Percentiles rank a stretch among this genome's conserved stretches.
Evolutionary conservation across 179 eudicot species (phyloP).

Genomic region (Patellifolia procumbens): DNA sequence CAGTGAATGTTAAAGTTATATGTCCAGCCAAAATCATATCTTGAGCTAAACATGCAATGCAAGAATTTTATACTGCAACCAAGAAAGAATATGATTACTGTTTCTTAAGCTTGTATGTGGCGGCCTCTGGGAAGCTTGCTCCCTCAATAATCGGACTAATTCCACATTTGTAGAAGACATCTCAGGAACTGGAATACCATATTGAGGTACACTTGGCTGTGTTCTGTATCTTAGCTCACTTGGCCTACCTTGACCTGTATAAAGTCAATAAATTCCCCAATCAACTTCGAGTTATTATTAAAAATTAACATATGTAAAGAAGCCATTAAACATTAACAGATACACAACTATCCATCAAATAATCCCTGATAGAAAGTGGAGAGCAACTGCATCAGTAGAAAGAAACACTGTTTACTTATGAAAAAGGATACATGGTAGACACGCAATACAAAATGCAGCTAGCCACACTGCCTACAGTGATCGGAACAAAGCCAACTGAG

Average conservation of each 20-base stretch:
- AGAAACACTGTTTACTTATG: too few relatives aligned
- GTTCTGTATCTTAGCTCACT: slow-evolving; percentile 32
- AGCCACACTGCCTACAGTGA: neutral
- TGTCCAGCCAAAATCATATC: neutral
- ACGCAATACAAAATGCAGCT: neutral
- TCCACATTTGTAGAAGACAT: slow-evolving; percentile 49
- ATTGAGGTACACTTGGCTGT: slow-evolving; percentile 26
- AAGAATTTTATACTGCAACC: neutral
- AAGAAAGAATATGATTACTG: slow-evolving; percentile 24
- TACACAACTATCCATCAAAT: neutral
- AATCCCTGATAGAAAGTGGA: neutral
- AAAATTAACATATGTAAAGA: neutral
- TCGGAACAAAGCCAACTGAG: neutral
- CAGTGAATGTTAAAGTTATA: neutral
- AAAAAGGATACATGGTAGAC: neutral
- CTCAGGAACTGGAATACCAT: slow-evolving; percentile 25
- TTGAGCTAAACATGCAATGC: slow-evolving; percentile 5
- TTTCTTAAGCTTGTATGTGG: slow-evolving; percentile 31
- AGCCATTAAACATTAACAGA: neutral
- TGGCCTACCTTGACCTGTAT: slow-evolving; percentile 34
- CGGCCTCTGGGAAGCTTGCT: slow-evolving; percentile 53
- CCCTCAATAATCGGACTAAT: slow-evolving; percentile 54
- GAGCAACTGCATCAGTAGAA: neutral
- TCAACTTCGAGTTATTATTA: neutral
- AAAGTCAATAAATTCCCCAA: neutral